Base-by-base conservation (phyloP, 1,139 yeast genomes). In the Geotrichum histeridarum region DNA sequence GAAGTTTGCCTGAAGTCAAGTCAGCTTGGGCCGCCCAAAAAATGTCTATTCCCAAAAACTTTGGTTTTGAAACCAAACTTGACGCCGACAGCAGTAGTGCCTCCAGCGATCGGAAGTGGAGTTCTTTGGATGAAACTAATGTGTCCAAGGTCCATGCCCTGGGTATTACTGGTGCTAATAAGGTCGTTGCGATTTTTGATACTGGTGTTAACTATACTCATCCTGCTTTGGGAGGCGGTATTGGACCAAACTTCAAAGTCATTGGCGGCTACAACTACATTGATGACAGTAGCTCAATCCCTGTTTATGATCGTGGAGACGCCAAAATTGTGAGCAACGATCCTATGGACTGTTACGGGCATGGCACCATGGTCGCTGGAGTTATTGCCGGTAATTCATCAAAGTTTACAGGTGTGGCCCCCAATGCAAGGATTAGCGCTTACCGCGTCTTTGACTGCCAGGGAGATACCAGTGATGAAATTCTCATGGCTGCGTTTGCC, bases 351-450 rank as follows among this genome's bases (percentile, higher is more conserved):
- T 61, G 64, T 51, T 48, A 48, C 8, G 64, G 64, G 27, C 64
- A 61, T 48, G 64, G 64, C 17, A 51, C 64, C 3, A 55, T 59
- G 46, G 62, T 59, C 33, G 54, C 64, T n/a, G 57, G 63, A n/a
- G 52, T 61, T 14, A 58, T 62, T 48, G 58, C 55, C 32, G 64
- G 59, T 17, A 54, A 50, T 30, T 51, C 48, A 12, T 43, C 50
- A 15, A 31, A 42, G 8, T 22, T 53, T 18, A 36, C 27, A n/a
- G 64, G 64, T 48, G 64, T 61, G 18, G 62, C 64, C 14, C 64
- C 64, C n/a, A 50, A 52, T 35, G 61, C 63, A 17, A 50, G 46
- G 5, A 33, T 61, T 14, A 54, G 54, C 31, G 56, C 60, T 53
- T 61, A 61, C 50, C 52, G 54, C 14, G 61, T 61, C 9, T 61